phyloP scores from a whole-genome alignment of 78 protist genomes.

The slime mould (Dictyostelium discoideum) region DNA sequence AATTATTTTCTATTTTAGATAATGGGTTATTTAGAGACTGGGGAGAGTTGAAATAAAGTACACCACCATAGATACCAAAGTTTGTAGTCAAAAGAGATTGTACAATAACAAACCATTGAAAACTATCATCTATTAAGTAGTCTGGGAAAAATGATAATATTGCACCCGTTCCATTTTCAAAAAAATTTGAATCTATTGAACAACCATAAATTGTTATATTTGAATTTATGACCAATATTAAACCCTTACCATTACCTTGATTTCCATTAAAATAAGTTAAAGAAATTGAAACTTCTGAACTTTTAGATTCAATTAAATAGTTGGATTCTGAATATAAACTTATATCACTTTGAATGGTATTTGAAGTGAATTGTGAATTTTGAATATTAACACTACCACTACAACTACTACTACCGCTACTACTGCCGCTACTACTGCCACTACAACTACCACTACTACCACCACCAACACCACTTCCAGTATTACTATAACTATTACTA shows the following conservation, averaged over 20 bases:
- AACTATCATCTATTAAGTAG: neutral
- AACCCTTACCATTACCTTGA: neutral
- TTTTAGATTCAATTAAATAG: neutral
- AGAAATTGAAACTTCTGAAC: neutral
- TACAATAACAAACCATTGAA: neutral
- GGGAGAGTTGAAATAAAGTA: neutral
- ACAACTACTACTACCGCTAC: neutral
- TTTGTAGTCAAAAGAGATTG: neutral
- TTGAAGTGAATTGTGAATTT: neutral
- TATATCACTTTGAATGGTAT: neutral
- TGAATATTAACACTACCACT: neutral
- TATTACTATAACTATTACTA: no score
- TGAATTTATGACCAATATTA: neutral
- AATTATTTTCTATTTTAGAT: neutral
- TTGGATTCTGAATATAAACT: neutral
- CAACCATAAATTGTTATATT: neutral
- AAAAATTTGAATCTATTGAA: neutral
- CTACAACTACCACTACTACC: neutral
- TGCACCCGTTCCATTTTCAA: neutral
- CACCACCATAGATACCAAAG: neutral
- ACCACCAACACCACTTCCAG: neutral
- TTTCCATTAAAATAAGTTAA: neutral
- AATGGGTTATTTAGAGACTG: neutral
- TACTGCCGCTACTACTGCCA: no score
- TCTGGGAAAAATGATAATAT: neutral